Base-by-base conservation (phyloP, 1,284 basidiomycete species). In the Phlebopus sp. region DNA sequence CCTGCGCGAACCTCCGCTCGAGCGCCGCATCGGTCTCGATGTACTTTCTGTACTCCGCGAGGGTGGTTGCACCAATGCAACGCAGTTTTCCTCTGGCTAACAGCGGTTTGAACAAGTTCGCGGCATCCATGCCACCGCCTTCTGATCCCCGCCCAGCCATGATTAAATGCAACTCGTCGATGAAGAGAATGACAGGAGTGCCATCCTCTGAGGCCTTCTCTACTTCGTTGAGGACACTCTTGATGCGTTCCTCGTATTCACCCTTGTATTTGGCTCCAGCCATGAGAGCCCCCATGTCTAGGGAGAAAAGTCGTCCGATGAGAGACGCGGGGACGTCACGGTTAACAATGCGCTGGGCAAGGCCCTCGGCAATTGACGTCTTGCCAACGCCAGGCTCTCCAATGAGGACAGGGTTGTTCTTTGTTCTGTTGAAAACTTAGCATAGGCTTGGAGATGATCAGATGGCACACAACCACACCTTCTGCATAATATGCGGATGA, bases 181-280 rank as follows among this genome's bases (percentile, higher is more conserved):
- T 86, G 75, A 98, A 98, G 32, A 99, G 81, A 56, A 98, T 93
- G 60, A 97, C 82, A 19, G 87, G 86, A 3, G 76, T 81, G 37
- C 91, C 93, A 40, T 92, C 82, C 47, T 93, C 84, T 0, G 85
- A 76, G 4, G 90, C 83, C 70, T 97, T 95, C 69, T 98, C 96
- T 53, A 98, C 86, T 70, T 99, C 97, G 67, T 84, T 83, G 43
- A 98, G 74, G 50, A 98, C 92, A 11, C 87, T 76, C 71, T 97
- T 98, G 70, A 98, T 84, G 41, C 96, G 88, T 67, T 99, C 96
- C 70, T 99, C 96, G 69, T 95, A 99, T 71, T 98, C 93, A 51
- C 95, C 95, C 68, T 92, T 93, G 75, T 92, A 96, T 68, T 92
- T 94, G 30, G 93, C 95, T 45, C 96, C 93, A 5, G 94, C 92